Evolutionary conservation across 495 filamentous ascomycete species (phyloP), one percentile per base, ranked within the genome.

Genomic region (Neurospora sp.): DNA sequence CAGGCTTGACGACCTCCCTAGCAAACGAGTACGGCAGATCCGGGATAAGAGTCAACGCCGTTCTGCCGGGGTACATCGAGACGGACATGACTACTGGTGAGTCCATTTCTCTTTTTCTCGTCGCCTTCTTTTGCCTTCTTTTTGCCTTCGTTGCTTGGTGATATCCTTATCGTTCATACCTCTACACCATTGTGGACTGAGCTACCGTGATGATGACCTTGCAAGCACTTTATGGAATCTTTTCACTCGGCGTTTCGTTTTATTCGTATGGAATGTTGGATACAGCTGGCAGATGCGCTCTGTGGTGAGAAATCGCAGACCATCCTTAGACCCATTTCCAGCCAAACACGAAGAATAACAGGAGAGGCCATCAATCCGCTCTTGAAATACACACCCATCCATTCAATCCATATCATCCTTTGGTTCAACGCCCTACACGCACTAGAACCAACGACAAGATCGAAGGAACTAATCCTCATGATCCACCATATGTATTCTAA

Each of bases 11-110:
- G 0, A 84, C 91, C 38, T 87, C 92, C 18, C 77, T 96, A 5
- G 88, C 91, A 14, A 85, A 84, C 27, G 93, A 96, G 75, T 81
- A 89, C 3, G 90, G 86, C 3, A 77, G 77, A 23, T 80, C 82
- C 39, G 83, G 86, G 11, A 85, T 95, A 69, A 84, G 93, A 20
- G 91, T 92, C 39, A 97, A 96, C 82, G 91, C 89, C 5, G 89
- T 97, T 72, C 79, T 93, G n/a, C 93, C 93, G 2, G 93, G 93
- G 16, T 96, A 94, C 82, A 91, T 96, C 73, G 83, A 90, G 35
- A 94, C 93, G 7, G 85, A 88, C 6, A 94, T 96, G 93, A 92
- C 91, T 69, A 79, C 86, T 73, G 85, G 92, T 94, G 83, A 73
- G 84, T 80, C 4, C 6, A 5, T n/a, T 12, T 70, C 41, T 12